phyloP scores from a whole-genome alignment of 345 rosid species.

The sweet orange (Citrus sinensis) region DVS_A1.0 CM039161.1:3984501-3985000 shows the following conservation, averaged over 20 bases:
- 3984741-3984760: not conserved
- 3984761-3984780: not conserved
- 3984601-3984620: no score
- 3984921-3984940: not conserved
- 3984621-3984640: no score
- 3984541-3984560: not conserved
- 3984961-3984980: not conserved
- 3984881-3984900: not conserved
- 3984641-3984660: no score
- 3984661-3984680: no score
- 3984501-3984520: not conserved
- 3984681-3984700: no score
- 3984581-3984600: not conserved
- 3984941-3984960: conserved; percentile 16
- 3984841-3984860: conserved; percentile 6
- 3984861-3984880: not conserved
- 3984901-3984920: not conserved
- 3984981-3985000: not conserved
- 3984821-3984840: not conserved
- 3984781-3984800: conserved; percentile 19
- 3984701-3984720: no score
- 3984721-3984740: no score
- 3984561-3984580: not conserved
- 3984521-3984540: conserved; percentile 8
- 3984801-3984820: not conserved